A percentile compares a stretch with the other conserved stretches of the same genome.
These are phyloP conservation scores for Diaporthe capsici DNA, from an alignment of 2,329 filamentous ascomycete species.

Conservation along the genomic window DNA sequence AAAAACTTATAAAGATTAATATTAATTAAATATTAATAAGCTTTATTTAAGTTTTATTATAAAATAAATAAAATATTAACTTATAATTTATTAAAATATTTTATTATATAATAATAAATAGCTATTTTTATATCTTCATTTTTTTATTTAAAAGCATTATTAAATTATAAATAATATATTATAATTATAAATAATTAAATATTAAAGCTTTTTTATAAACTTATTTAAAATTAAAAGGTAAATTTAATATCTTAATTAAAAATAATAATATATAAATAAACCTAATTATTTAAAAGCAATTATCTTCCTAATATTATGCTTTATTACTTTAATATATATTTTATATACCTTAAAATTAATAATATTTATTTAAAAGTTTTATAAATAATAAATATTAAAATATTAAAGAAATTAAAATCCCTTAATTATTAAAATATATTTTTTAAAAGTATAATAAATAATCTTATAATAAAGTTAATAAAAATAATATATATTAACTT, in stretches of 20 bases:
- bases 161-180: neutral
- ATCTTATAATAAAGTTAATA: neutral
- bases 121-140: neutral
- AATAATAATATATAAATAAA: no score
- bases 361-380: neutral
- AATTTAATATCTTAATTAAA: neutral
- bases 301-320: no score
- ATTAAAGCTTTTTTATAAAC: neutral
- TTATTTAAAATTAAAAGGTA: neutral
- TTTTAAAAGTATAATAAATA: neutral
- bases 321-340: no score
- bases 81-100: no score
- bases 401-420: neutral
- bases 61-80: no score
- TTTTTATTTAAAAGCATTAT: neutral
- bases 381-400: neutral
- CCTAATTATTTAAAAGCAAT: no score
- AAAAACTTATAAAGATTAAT: neutral
- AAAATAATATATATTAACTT: neutral
- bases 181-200: neutral
- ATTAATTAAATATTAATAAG: neutral
- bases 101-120: neutral
- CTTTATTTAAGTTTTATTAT: neutral
- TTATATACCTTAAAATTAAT: neutral
- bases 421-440: neutral